Evolutionary conservation across 2,329 filamentous ascomycete species (phyloP).

Genomic region (Penicillium sp.): DNA sequence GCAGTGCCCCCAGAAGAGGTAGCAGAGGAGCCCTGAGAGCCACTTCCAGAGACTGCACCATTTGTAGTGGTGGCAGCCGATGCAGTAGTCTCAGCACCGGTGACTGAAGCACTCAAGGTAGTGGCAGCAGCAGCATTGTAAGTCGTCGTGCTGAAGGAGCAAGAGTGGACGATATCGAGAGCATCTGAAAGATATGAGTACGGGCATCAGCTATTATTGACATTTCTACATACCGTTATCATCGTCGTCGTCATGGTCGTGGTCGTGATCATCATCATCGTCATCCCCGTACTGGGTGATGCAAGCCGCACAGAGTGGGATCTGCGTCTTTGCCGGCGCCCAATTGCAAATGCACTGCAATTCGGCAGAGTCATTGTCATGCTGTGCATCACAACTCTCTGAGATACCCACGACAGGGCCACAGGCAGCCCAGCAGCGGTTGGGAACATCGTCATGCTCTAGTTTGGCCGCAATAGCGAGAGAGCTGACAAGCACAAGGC

Average conservation of each 20-base stretch:
- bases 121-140: slow-evolving; percentile 28
- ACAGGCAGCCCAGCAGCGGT: slow-evolving; percentile 28
- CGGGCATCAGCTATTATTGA: background rate
- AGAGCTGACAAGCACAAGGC: slow-evolving; percentile 26
- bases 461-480: slow-evolving; percentile 25
- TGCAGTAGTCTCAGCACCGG: background rate
- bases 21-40: background rate
- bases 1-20: background rate
- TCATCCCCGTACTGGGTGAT: slow-evolving; percentile 28
- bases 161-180: slow-evolving; percentile 31
- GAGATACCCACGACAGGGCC: slow-evolving; percentile 25
- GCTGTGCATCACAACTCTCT: slow-evolving; percentile 23
- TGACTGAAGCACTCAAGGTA: slow-evolving; percentile 8
- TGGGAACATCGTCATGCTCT: slow-evolving; percentile 31
- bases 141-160: slow-evolving; percentile 28
- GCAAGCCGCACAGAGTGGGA: slow-evolving; percentile 35
- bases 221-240: slow-evolving; percentile 27
- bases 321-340: slow-evolving; percentile 24
- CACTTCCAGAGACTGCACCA: background rate
- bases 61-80: slow-evolving; percentile 2
- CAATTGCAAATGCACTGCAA: slow-evolving; percentile 31
- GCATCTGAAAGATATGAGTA: slow-evolving; percentile 25
- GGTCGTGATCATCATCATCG: slow-evolving; percentile 9
- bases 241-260: slow-evolving; percentile 18
- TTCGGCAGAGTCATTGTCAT: slow-evolving; percentile 28